Evolutionary conservation across 2,329 filamentous ascomycete species (phyloP), one percentile per base, ranked within the genome.

Genomic region (Dryadomyces quercivorus): DNA sequence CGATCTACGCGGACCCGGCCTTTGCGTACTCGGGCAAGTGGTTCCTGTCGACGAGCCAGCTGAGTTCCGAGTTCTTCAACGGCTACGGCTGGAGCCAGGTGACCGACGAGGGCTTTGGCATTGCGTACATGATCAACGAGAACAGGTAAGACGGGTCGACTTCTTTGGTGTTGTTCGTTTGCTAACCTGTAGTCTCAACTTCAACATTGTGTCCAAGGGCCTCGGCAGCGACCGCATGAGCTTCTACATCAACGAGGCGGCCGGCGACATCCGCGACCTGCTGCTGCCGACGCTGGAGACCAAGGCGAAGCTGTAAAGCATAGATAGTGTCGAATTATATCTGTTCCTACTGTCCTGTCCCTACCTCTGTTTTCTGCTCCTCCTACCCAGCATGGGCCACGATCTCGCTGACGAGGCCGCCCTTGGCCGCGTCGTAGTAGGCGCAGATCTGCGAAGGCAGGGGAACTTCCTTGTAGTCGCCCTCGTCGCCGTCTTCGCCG

Each of bases 121-220:
- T 98, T 66, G 93, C 93, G 43, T 98, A 98, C 69, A 98, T 98
- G 93, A 97, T 98, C 69, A 98, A 98, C 68, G 92, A 97, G 77
- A 95, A 96, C 71, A 91, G 82, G 85, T 88, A 67, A 69, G 75
- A n/a, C 65, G 4, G 5, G n/a, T 48, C 22, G 2, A 10, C 16
- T n/a, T 43, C 31, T n/a, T 9, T 46, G 36, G 40, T 44, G 13
- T 20, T 45, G 22, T 42, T 21, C 31, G 3, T 16, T 51, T 10
- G 6, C 26, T 20, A n/a, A 63, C 52, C 34, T 34, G 45, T 60
- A 95, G 89, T 70, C 79, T 98, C 60, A 93, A 97, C 80, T 97
- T 98, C 76, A 98, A 98, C 73, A 83, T 98, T 61, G 91, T 95
- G 60, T 93, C 87, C 68, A 98, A 97, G 79, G 84, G 86, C 55